Evolutionary conservation across 176 grass and related monocot genomes (phyloP).

Genomic region (Carex cristatella): DNA sequence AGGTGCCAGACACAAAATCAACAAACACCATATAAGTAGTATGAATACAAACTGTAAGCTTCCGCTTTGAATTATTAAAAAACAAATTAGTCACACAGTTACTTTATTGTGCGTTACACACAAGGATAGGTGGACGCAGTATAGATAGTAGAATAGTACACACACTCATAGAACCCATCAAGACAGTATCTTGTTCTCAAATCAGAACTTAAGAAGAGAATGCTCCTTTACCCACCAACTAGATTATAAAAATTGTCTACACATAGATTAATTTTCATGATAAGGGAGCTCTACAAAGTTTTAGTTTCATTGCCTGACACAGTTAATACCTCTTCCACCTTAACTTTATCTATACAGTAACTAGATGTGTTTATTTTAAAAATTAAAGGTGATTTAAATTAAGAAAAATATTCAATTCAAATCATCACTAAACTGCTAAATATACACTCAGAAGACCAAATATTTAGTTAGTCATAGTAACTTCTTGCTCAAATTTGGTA

Average conservation of each 20-base stretch:
- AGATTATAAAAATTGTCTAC: neutral
- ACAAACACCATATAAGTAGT: neutral
- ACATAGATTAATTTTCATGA: neutral
- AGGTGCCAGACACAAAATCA: neutral
- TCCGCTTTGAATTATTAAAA: neutral
- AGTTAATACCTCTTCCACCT: neutral
- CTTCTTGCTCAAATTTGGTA: neutral
- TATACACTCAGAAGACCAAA: neutral
- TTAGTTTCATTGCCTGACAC: neutral
- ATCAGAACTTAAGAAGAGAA: neutral
- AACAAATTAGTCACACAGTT: neutral
- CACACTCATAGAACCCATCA: neutral
- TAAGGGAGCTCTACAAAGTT: neutral
- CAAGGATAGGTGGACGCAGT: neutral
- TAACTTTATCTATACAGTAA: neutral
- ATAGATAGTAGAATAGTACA: neutral
- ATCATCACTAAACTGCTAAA: neutral
- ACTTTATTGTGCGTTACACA: neutral
- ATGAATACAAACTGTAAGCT: conserved; percentile 11
- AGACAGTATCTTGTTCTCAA: neutral
- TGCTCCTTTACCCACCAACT: neutral
- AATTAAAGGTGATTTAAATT: neutral
- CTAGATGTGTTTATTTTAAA: neutral
- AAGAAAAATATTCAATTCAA: neutral
- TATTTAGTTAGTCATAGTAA: neutral